phyloP scores from a whole-genome alignment of 1,284 basidiomycete genomes.

The Trichosporon inkin region DNA sequence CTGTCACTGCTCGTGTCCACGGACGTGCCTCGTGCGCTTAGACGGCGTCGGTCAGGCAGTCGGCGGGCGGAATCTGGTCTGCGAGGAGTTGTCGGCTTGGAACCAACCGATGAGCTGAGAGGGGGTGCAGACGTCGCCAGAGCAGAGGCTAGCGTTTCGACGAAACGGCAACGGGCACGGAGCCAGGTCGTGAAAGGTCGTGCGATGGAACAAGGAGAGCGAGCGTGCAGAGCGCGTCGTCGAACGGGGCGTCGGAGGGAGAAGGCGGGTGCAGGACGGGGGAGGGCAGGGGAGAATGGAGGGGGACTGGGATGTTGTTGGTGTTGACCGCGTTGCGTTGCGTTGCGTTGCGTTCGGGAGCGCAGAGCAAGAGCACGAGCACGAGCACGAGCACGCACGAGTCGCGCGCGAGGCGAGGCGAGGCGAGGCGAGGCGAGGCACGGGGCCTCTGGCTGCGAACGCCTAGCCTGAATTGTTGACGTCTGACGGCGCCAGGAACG shows the following conservation, averaged over 20 bases:
- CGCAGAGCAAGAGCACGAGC: too few species aligned
- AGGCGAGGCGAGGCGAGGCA: too few species aligned
- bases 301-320: background rate
- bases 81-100: background rate
- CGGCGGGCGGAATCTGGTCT: background rate
- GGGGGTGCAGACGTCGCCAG: background rate
- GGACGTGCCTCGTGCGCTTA: too few species aligned
- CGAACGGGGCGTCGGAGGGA: background rate
- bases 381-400: too few species aligned
- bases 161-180: background rate
- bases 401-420: too few species aligned
- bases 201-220: background rate
- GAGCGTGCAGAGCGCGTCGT: background rate
- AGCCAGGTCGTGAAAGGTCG: slow-evolving; percentile 7
- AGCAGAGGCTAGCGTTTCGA: background rate
- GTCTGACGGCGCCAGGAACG: background rate
- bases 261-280: background rate
- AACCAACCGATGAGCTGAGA: background rate
- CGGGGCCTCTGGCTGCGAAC: background rate
- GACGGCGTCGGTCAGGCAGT: background rate
- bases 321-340: background rate
- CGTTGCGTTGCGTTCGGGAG: too few species aligned
- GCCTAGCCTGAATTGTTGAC: slow-evolving; percentile 4
- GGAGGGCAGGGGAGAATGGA: background rate
- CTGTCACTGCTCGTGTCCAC: background rate